phyloP scores from a whole-genome alignment of 371 early-diverging fungal genomes.

The Mortierella sp. region DNA sequence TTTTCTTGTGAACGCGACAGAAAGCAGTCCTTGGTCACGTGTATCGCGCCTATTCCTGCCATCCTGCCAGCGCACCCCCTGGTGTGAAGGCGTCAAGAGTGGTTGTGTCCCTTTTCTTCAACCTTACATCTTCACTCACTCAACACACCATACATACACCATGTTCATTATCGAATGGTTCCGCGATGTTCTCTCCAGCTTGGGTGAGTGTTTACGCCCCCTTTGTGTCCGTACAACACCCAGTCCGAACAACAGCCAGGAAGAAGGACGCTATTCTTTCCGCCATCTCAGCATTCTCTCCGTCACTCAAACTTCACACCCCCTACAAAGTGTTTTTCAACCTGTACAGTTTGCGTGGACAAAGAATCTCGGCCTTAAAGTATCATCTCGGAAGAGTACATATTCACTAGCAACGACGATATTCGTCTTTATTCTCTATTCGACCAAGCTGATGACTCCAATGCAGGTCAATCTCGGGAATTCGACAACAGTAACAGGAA shows the following conservation, averaged over 20 bases:
- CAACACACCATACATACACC: constrained; percentile 7
- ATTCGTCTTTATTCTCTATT: too few relatives aligned
- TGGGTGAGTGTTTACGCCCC: constrained; percentile 71
- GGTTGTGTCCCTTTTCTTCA: background rate
- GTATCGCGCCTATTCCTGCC: too few relatives aligned
- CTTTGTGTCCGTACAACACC: background rate
- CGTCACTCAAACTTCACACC: too few relatives aligned
- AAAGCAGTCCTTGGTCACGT: constrained; percentile 12
- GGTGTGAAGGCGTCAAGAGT: background rate
- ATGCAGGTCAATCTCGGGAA: too few relatives aligned
- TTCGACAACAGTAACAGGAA: background rate
- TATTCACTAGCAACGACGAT: too few relatives aligned
- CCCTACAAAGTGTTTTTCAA: too few relatives aligned
- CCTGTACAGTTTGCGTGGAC: too few relatives aligned
- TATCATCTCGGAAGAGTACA: too few relatives aligned
- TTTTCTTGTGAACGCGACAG: constrained; percentile 9
- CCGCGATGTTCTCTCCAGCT: constrained; percentile 85
- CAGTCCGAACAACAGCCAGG: background rate
- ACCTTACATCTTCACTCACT: constrained; percentile 2
- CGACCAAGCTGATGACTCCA: too few relatives aligned
- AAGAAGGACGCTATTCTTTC: too few relatives aligned
- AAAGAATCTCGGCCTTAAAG: too few relatives aligned
- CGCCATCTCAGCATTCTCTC: too few relatives aligned
- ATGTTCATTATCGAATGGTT: constrained; percentile 97
- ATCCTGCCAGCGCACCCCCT: background rate